Evolutionary conservation across 2,329 filamentous ascomycete species (phyloP).

Genomic region (Tricladium varicosporioides): DNA sequence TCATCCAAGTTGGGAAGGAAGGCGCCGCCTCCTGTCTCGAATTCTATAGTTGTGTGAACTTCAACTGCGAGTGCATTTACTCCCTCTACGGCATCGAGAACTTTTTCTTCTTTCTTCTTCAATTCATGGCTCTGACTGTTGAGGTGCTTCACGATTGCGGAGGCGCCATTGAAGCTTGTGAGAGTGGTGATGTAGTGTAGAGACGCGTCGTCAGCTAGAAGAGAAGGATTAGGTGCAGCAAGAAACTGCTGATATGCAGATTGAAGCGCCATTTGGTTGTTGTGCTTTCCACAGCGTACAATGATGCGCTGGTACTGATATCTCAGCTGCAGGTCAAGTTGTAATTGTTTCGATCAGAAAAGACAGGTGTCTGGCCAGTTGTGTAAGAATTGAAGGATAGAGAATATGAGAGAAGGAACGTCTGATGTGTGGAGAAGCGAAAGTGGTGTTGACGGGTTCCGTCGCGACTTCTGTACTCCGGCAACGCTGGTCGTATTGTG

Average conservation of each 20-base stretch:
- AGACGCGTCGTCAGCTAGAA: conserved; percentile 63
- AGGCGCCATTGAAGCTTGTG: conserved; percentile 66
- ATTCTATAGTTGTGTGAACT: conserved; percentile 79
- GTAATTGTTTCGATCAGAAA: background rate
- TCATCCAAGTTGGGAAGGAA: conserved; percentile 90
- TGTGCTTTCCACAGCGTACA: background rate
- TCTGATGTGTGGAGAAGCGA: conserved; percentile 11
- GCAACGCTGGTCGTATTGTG: conserved; percentile 5
- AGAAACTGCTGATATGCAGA: conserved; percentile 71
- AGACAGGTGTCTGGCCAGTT: background rate
- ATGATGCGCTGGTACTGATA: background rate
- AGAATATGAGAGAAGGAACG: background rate
- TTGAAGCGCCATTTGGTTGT: conserved; percentile 45
- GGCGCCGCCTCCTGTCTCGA: conserved; percentile 74
- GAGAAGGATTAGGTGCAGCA: conserved; percentile 59
- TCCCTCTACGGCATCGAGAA: conserved; percentile 73
- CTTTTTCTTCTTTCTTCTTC: conserved; percentile 77
- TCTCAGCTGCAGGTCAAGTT: conserved; percentile 4
- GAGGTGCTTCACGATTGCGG: conserved; percentile 82
- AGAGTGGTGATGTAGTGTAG: conserved; percentile 90
- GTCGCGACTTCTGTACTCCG: conserved; percentile 14
- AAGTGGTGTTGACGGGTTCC: conserved; percentile 7
- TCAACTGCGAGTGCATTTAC: conserved; percentile 69
- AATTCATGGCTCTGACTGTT: conserved; percentile 68
- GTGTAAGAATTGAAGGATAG: background rate